These are phyloP conservation scores for Aureobasidium mangrovei DNA, from an alignment of 2,329 filamentous ascomycete species.

Conservation along the genomic window DNA sequence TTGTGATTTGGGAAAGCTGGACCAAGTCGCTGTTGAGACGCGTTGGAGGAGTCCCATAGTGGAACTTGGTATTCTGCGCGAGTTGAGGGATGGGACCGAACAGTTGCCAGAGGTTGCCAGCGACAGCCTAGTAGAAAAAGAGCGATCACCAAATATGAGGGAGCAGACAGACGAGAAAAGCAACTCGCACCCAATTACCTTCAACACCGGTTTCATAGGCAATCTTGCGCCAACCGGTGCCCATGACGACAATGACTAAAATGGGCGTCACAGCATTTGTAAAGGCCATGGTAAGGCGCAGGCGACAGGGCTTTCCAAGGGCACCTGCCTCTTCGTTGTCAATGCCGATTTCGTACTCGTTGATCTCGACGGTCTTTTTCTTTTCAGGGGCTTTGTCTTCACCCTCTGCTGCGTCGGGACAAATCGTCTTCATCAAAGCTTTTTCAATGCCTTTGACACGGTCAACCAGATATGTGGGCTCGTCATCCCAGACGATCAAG, in stretches of 20 bases:
- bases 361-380: constrained; percentile 23
- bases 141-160: constrained; percentile 51
- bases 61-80: constrained; percentile 37
- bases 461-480: constrained; percentile 46
- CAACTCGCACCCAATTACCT: constrained; percentile 45
- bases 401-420: constrained; percentile 37
- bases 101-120: constrained; percentile 34
- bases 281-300: constrained; percentile 47
- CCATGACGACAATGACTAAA: constrained; percentile 47
- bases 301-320: constrained; percentile 36
- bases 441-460: constrained; percentile 45
- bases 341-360: constrained; percentile 23
- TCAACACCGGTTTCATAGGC: constrained; percentile 50
- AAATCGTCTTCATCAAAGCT: constrained; percentile 50
- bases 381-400: constrained; percentile 37
- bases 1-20: constrained; percentile 46
- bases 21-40: constrained; percentile 29
- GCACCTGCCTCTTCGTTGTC: constrained; percentile 31
- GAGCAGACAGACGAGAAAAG: constrained; percentile 44
- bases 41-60: constrained; percentile 33
- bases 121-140: constrained; percentile 41
- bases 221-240: constrained; percentile 47
- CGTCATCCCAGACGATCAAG: constrained; percentile 55
- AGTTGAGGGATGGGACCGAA: constrained; percentile 39
- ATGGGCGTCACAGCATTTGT: constrained; percentile 46